A percentile compares a stretch with the other conserved stretches of the same genome.
Conservation (phyloP, 2,329 filamentous ascomycete genomes). For the Cercospora sesami region DNA sequence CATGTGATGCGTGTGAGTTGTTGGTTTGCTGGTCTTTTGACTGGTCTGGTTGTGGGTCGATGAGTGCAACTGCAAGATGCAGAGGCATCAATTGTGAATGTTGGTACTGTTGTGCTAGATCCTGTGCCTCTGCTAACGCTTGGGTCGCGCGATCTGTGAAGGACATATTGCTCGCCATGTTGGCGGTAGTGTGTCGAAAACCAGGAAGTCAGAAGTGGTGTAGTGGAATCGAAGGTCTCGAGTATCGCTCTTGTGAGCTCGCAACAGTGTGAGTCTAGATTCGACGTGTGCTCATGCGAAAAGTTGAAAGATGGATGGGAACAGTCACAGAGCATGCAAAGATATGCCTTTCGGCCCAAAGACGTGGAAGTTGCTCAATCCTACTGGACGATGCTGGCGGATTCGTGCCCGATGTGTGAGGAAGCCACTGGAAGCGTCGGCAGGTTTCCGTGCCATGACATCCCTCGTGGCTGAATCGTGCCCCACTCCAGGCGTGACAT, state of each 20-base stretch:
- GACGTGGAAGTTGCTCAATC: constrained; percentile 14
- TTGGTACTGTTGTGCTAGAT: constrained; percentile 81
- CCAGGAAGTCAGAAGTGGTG: constrained; percentile 9
- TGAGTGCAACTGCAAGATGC: constrained; percentile 80
- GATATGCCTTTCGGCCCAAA: constrained; percentile 14
- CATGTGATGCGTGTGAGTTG: constrained; percentile 63
- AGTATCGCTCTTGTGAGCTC: constrained; percentile 14
- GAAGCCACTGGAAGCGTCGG: background rate
- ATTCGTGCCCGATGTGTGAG: constrained; percentile 2
- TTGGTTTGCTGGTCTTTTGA: constrained; percentile 76
- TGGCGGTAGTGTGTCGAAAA: constrained; percentile 34
- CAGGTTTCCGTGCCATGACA: too few relatives aligned
- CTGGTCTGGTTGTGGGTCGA: constrained; percentile 69
- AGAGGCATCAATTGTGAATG: constrained; percentile 89
- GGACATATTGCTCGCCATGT: constrained; percentile 76
- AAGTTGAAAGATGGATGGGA: background rate
- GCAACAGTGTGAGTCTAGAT: constrained; percentile 9
- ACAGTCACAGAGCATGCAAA: constrained; percentile 4
- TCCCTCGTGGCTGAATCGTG: too few relatives aligned
- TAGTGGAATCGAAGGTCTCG: constrained; percentile 14
- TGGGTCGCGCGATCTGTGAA: constrained; percentile 93
- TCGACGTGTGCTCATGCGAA: background rate
- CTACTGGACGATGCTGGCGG: constrained; percentile 11
- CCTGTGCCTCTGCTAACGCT: constrained; percentile 84
- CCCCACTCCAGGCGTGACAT: too few relatives aligned